Evolutionary conservation across 2,329 filamentous ascomycete species (phyloP).

Genomic region (Fusarium palustre): DNA sequence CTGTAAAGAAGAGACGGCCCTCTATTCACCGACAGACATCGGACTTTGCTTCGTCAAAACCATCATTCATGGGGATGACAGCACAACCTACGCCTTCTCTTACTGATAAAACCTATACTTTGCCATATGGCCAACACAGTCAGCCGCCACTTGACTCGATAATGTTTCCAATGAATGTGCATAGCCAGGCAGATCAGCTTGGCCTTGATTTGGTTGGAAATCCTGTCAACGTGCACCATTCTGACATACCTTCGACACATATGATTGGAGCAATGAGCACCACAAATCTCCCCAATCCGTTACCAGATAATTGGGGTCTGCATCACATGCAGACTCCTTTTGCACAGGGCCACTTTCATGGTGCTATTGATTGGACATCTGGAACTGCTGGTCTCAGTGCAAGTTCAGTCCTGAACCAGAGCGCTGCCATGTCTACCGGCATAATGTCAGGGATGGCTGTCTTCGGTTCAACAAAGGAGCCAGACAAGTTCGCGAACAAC

Average conservation of each 20-base stretch:
- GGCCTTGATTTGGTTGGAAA: slow-evolving; percentile 48
- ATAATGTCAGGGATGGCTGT: slow-evolving; percentile 40
- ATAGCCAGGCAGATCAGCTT: slow-evolving; percentile 40
- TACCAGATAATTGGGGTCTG: slow-evolving; percentile 47
- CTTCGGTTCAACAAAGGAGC: slow-evolving; percentile 32
- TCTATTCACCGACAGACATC: slow-evolving; percentile 47
- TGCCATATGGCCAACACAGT: slow-evolving; percentile 31
- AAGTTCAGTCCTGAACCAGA: slow-evolving; percentile 47
- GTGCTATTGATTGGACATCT: slow-evolving; percentile 45
- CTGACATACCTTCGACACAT: slow-evolving; percentile 24
- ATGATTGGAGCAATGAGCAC: slow-evolving; percentile 35
- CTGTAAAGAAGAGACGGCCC: slow-evolving; percentile 49
- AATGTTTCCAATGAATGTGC: slow-evolving; percentile 46
- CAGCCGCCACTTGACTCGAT: slow-evolving; percentile 44
- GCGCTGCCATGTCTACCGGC: slow-evolving; percentile 42
- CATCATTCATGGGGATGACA: slow-evolving; percentile 43
- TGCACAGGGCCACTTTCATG: slow-evolving; percentile 41
- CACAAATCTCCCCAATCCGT: slow-evolving; percentile 44
- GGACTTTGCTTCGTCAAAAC: slow-evolving; percentile 49
- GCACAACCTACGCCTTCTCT: slow-evolving; percentile 37
- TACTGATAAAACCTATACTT: slow-evolving; percentile 32
- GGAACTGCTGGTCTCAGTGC: slow-evolving; percentile 48
- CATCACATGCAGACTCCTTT: slow-evolving; percentile 40
- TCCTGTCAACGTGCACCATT: slow-evolving; percentile 46
- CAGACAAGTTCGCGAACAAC: not conserved